phyloP scores from a whole-genome alignment of 1,284 basidiomycete species.

The Singerocomus inundabilis region DNA sequence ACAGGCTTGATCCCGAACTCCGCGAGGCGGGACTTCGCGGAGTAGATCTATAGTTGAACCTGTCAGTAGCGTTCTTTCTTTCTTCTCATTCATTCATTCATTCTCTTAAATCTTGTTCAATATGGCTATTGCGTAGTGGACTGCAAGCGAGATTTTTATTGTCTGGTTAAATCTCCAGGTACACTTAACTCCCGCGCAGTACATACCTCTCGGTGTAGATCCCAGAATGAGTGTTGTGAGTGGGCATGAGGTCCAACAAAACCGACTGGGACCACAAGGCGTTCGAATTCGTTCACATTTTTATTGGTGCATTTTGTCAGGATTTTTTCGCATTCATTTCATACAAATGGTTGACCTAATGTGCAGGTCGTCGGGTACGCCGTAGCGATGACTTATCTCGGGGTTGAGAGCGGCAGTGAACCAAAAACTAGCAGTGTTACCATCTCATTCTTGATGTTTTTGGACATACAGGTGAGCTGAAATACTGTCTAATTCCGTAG shows the following conservation, averaged over 20 bases:
- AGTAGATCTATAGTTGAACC: constrained; percentile 10
- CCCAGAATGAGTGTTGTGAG: not conserved
- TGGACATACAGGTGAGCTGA: too few relatives aligned
- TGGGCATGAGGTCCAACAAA: not conserved
- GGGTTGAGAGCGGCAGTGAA: too few relatives aligned
- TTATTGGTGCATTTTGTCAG: not conserved
- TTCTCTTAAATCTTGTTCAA: too few relatives aligned
- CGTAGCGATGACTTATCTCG: too few relatives aligned
- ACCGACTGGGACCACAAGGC: not conserved
- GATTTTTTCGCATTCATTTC: not conserved
- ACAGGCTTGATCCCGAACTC: constrained; percentile 18
- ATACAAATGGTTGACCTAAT: not conserved
- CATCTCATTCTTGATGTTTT: too few relatives aligned
- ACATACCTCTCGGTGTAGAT: not conserved
- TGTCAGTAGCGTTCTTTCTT: not conserved
- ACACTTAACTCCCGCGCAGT: not conserved
- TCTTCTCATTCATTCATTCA: too few relatives aligned
- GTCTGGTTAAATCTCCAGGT: not conserved
- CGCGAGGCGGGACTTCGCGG: constrained; percentile 24
- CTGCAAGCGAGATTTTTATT: not conserved
- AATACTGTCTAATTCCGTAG: too few relatives aligned
- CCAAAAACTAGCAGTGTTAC: too few relatives aligned
- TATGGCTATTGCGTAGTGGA: too few relatives aligned
- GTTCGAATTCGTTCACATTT: not conserved
- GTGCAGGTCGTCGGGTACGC: too few relatives aligned